Conservation (phyloP, 2,329 filamentous ascomycete genomes). For the Grosmannia serpens region DNA sequence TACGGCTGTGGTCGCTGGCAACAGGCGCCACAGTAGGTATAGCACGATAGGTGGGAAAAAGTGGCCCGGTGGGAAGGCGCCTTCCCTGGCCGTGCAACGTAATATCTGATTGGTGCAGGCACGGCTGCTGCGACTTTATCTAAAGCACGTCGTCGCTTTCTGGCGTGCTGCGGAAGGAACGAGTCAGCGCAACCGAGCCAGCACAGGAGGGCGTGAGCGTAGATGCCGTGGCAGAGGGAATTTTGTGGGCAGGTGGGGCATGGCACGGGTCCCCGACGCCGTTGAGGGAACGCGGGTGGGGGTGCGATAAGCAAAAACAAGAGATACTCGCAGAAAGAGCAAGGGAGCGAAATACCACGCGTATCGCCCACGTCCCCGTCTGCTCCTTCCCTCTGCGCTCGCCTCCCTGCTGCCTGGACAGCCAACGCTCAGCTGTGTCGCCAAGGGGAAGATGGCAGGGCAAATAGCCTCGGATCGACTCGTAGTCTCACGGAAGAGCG, state of each 20-base stretch:
- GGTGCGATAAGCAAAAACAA: background rate
- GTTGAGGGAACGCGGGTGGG: background rate
- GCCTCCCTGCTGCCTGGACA: too few species aligned
- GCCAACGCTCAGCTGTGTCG: too few species aligned
- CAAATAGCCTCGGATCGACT: background rate
- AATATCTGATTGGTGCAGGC: background rate
- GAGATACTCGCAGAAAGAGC: background rate
- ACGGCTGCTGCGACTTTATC: background rate
- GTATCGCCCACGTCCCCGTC: too few species aligned
- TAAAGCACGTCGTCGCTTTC: background rate
- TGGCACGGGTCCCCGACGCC: constrained; percentile 1
- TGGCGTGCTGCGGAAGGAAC: background rate
- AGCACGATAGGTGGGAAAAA: background rate
- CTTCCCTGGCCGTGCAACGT: background rate
- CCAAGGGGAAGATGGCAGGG: too few species aligned
- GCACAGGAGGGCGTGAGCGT: background rate
- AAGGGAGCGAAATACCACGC: background rate
- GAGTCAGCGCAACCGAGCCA: background rate
- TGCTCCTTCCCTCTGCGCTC: too few species aligned
- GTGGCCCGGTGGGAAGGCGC: background rate
- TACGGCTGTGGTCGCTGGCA: background rate
- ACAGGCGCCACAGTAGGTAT: background rate
- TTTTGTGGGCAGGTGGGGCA: background rate
- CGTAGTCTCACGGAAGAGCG: background rate
- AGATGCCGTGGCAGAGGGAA: background rate